These are phyloP conservation scores for Scutellaria barbata DNA, from an alignment of 257 asterid genomes.

Conservation along the genomic window DNA sequence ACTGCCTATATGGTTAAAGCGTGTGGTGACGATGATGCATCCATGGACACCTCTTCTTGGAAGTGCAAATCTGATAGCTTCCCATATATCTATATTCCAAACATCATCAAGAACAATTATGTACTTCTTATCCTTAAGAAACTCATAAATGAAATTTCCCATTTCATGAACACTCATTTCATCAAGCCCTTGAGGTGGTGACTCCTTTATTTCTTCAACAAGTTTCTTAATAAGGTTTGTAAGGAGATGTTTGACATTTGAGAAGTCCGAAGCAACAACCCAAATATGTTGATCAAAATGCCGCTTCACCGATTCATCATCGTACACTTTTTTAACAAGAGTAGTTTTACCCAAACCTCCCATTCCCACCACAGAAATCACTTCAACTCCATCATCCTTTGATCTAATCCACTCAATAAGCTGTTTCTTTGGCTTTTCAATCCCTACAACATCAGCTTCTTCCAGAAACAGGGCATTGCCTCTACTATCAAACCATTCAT, in stretches of 20 bases:
- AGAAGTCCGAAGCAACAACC: conserved; percentile 23
- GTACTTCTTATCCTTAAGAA: conserved; percentile 16
- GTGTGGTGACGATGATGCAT: conserved; percentile 20
- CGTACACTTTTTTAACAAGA: conserved; percentile 7
- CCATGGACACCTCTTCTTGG: conserved; percentile 2
- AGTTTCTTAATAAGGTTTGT: background rate
- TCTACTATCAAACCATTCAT: conserved; percentile 29
- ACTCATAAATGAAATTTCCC: conserved; percentile 11
- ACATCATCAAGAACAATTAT: conserved; percentile 22
- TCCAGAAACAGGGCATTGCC: conserved; percentile 40
- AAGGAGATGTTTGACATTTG: conserved; percentile 8
- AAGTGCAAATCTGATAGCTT: conserved; percentile 8
- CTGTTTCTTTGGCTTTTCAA: conserved; percentile 38
- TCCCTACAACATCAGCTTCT: conserved; percentile 46
- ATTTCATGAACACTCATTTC: conserved; percentile 9
- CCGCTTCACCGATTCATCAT: conserved; percentile 7
- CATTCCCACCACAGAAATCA: conserved; percentile 29
- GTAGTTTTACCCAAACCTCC: conserved; percentile 20
- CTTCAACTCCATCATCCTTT: conserved; percentile 16
- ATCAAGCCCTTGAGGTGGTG: conserved; percentile 6
- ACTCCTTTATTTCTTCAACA: background rate
- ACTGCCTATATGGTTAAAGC: conserved; percentile 3
- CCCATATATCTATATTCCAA: conserved; percentile 12
- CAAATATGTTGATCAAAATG: conserved; percentile 3
- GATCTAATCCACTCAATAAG: conserved; percentile 28